These are phyloP conservation scores for Aphanomyces cochlioides DNA, from an alignment of 352 stramenopile species.

Conservation along the genomic window DNA sequence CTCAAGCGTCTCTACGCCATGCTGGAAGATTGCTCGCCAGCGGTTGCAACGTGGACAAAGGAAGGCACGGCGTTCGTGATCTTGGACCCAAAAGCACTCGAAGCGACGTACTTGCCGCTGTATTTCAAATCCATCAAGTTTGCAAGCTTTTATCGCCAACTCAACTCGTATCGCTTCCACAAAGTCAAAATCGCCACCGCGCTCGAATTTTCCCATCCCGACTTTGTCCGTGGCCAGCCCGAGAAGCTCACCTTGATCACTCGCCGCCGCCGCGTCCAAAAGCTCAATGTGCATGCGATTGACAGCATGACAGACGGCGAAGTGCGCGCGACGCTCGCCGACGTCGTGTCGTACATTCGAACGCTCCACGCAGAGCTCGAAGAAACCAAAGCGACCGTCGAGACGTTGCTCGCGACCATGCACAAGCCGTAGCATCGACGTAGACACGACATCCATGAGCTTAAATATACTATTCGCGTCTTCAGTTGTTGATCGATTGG, in stretches of 20 bases:
- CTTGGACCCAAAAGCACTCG: conserved; percentile 76
- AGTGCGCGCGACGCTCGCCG: not conserved
- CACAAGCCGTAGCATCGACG: not conserved
- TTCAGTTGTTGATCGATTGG: not conserved
- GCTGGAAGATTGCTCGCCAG: conserved; percentile 13
- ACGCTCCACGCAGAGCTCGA: conserved; percentile 24
- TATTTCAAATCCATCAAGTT: conserved; percentile 97
- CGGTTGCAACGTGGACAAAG: conserved; percentile 46
- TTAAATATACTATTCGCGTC: not conserved
- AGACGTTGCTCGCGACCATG: not conserved
- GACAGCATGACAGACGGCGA: conserved; percentile 13
- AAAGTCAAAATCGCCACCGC: conserved; percentile 39
- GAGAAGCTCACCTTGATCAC: conserved; percentile 14
- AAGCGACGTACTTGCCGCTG: conserved; percentile 82
- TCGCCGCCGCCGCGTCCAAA: conserved; percentile 16
- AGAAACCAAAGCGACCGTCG: conserved; percentile 14
- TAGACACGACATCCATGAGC: not conserved
- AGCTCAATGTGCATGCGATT: not conserved
- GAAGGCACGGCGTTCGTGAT: conserved; percentile 79
- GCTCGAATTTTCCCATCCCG: conserved; percentile 21
- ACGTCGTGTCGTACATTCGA: conserved; percentile 12
- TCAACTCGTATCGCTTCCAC: conserved; percentile 94
- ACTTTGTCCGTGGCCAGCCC: conserved; percentile 22
- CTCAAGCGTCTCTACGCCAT: conserved; percentile 24
- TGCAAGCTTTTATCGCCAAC: conserved; percentile 91